Evolutionary conservation across 2,329 filamentous ascomycete genomes (phyloP), one percentile per base, ranked within the genome.

Genomic region (Pseudocercospora crystallina): DNA sequence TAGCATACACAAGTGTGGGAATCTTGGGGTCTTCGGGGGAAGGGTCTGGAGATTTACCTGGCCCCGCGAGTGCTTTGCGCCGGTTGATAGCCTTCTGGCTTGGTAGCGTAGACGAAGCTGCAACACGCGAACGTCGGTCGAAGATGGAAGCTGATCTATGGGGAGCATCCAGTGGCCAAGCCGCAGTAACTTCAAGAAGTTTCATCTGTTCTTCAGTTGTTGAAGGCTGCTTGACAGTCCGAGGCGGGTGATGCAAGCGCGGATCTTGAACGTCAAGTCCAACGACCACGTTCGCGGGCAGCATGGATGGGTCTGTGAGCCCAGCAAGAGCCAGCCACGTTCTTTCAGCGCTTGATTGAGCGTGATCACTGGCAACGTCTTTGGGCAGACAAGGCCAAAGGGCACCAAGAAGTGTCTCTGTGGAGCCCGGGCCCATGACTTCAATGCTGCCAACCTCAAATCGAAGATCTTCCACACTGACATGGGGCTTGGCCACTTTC

Each of bases 21-120:
- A 97, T 94, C 1, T 80, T 73, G 1, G 89, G 88, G 62, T 96
- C 90, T 8, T 73, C 76, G 1, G 75, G 58, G 8, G 77, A 76
- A 1, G 81, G 67, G 15, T 79, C 71, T 0, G 90, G 80, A 51
- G 80, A 76, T 17, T 78, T 69, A 1, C 90, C 90, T 0, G 88
- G 84, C 0, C 76, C 65, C 12, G 80, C 80, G 15, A 80, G 74
- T 11, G 80, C 76, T 67, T 85, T 89, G 39, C 92, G 84, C 41
- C 87, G 82, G 65, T 95, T 91, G 61, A 97, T 82, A 1, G 85
- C 80, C 64, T 89, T 89, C 64, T 96, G 90, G 9, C 79, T 83
- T 2, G 87, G 84, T 2, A 91, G 80, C 11, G 85, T 76, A 43
- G 78, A 79, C 3, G 81, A 81, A 20, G 87, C 87, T 48, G 74